A percentile compares a stretch with the other conserved stretches of the same genome.
These are phyloP conservation scores for Alternaria arbusti DNA, from an alignment of 2,329 filamentous ascomycete genomes.

Conservation along the genomic window DNA sequence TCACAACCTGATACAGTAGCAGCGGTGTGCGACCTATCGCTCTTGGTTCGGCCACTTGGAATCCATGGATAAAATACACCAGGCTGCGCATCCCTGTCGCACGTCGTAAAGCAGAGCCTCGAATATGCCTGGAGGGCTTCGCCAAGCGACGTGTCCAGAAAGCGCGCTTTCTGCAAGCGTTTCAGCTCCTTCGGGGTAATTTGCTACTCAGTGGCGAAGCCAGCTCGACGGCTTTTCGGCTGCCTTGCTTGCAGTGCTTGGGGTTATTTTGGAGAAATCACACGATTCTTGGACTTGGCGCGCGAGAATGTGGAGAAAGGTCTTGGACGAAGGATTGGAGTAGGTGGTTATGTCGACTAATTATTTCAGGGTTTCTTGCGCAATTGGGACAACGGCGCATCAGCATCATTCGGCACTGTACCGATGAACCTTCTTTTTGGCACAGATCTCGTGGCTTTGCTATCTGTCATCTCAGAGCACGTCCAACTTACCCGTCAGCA, in stretches of 20 bases:
- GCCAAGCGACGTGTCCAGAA: conserved; percentile 9
- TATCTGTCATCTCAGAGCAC: background rate
- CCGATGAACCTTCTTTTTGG: background rate
- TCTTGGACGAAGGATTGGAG: background rate
- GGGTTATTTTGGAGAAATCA: background rate
- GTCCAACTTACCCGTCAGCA: background rate
- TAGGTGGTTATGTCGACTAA: background rate
- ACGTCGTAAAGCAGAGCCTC: conserved; percentile 7
- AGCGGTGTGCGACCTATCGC: background rate
- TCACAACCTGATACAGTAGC: background rate
- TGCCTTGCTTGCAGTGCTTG: background rate
- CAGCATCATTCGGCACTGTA: background rate
- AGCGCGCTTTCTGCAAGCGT: background rate
- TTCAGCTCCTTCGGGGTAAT: background rate
- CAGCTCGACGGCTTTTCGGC: background rate
- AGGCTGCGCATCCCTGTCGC: conserved; percentile 15
- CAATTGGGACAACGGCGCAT: background rate
- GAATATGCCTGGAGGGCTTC: background rate
- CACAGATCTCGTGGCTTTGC: background rate
- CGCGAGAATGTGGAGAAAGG: background rate
- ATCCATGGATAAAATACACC: background rate
- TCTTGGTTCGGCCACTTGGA: background rate
- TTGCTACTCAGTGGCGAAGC: background rate
- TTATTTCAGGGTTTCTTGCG: background rate
- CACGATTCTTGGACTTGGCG: background rate